Base-by-base conservation (phyloP, 2,329 filamentous ascomycete genomes). In the Sporothrix brunneoviolacea region DNA sequence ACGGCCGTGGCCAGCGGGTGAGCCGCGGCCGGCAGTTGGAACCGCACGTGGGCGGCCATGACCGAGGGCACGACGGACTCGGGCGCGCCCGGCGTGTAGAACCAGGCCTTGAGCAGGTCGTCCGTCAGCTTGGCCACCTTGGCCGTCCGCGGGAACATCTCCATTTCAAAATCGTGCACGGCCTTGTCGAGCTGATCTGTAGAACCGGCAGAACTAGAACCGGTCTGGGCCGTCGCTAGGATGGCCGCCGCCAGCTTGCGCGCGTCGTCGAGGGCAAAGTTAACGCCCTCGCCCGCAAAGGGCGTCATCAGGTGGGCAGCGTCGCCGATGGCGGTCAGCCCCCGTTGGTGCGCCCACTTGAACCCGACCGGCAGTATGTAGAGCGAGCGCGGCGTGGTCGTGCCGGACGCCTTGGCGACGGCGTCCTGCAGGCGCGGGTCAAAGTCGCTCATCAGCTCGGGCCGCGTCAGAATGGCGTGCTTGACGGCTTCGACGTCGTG, bases 281-380 rank as follows among this genome's bases (percentile, higher is more conserved):
- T 83, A 22, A 82, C 78, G 2, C 79, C 79, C 51, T 80, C 78
- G 5, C 80, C 80, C 1, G 74, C 75, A 54, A 75, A 79, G 0
- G 76, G 75, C 1, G 73, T 72, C 76, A 80, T 80, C 19, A 81
- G 58, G 61, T 83, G 79, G 8, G 79, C 79, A 1, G 79, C 75
- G 56, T 83, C 79, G 5, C 80, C 80, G 22, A 82, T 67, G 13
- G 81, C 59, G 0, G 80, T 81, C 4, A 76, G 59, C 0, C 77
- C 76, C 6, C 64, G 60, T 16, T 64, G 65, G 42, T 73, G 68
- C 36, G 67, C 53, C 77, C 78, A 83, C 3, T 57, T 61, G 40
- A 68, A 61, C 2, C 73, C 73, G 2, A 75, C 60, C 0, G 79
- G 77, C 9, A 84, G 68, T 59, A 72, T 71, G 58, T 76, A 80